Conservation (phyloP, 352 stramenopile species). For the Pilasporangium apinafurcum region DNA sequence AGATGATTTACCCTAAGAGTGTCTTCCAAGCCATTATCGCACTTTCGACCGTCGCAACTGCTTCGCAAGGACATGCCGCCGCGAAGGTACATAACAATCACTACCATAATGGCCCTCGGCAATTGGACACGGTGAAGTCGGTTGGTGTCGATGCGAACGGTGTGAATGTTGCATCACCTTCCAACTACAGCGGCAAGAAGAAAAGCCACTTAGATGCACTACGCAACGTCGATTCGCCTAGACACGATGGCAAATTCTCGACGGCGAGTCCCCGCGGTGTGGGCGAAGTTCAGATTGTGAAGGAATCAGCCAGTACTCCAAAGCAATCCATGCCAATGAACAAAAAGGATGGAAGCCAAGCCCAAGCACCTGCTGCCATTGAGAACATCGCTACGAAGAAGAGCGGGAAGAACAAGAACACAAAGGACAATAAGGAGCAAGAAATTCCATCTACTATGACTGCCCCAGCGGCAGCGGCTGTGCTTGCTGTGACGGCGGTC, state of each 20-base stretch:
- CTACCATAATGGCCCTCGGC: constrained; percentile 12
- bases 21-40: constrained; percentile 52
- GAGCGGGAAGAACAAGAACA: constrained; percentile 7
- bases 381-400: not conserved
- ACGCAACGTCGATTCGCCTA: constrained; percentile 32
- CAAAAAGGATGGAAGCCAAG: constrained; percentile 12
- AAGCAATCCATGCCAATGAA: constrained; percentile 11
- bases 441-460: constrained; percentile 3
- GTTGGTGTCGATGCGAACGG: constrained; percentile 6
- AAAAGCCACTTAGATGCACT: constrained; percentile 18
- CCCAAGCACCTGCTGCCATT: not conserved
- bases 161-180: constrained; percentile 23
- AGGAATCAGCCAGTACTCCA: constrained; percentile 1
- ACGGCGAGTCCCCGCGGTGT: constrained; percentile 19
- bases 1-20: constrained; percentile 58
- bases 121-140: constrained; percentile 22
- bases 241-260: constrained; percentile 26
- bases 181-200: constrained; percentile 26
- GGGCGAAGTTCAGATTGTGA: not conserved
- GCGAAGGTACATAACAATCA: too few relatives aligned
- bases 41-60: constrained; percentile 33
- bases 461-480: constrained; percentile 1
- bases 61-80: constrained; percentile 17
- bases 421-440: constrained; percentile 1
- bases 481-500: not conserved